Percentiles rank a stretch among this genome's conserved stretches.
These are phyloP conservation scores for Colletotrichum tropicale DNA, from an alignment of 2,329 filamentous ascomycete species.

Conservation along the genomic window DNA sequence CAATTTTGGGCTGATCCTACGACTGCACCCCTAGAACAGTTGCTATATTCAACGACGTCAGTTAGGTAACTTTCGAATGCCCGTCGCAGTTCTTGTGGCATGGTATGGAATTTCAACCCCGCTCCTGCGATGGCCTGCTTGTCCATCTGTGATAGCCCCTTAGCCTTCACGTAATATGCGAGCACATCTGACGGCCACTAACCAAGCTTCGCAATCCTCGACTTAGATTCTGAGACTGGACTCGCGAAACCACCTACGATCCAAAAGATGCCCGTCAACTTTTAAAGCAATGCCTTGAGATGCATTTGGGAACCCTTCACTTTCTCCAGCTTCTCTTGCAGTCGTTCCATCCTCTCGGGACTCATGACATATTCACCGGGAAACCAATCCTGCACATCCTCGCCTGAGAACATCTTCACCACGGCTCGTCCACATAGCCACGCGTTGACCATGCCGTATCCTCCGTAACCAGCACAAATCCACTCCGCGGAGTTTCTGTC, in stretches of 20 bases:
- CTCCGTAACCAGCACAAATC: conserved; percentile 65
- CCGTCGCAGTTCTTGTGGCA: background rate
- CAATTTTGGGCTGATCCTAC: background rate
- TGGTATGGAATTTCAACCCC: accelerated
- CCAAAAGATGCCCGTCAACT: accelerated
- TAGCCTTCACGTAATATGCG: no score
- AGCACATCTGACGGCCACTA: background rate
- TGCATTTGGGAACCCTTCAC: background rate
- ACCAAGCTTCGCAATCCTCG: background rate
- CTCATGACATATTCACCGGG: background rate
- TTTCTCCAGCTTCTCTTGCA: background rate
- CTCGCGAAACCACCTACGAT: accelerated
- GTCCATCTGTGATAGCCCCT: no score
- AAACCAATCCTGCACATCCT: conserved; percentile 23
- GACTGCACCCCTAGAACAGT: background rate
- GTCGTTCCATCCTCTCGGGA: background rate
- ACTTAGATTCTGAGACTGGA: background rate
- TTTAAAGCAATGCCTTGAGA: background rate
- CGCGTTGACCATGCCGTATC: conserved; percentile 69
- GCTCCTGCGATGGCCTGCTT: background rate
- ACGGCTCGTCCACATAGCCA: conserved; percentile 63
- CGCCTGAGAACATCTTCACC: conserved; percentile 54
- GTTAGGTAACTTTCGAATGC: background rate
- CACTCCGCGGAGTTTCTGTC: conserved; percentile 43
- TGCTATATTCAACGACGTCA: background rate